Percentiles rank a stretch among this genome's conserved stretches.
Evolutionary conservation across 768 basidiomycete species (phyloP).

Genomic region (Lyophyllum shimeji): DNA sequence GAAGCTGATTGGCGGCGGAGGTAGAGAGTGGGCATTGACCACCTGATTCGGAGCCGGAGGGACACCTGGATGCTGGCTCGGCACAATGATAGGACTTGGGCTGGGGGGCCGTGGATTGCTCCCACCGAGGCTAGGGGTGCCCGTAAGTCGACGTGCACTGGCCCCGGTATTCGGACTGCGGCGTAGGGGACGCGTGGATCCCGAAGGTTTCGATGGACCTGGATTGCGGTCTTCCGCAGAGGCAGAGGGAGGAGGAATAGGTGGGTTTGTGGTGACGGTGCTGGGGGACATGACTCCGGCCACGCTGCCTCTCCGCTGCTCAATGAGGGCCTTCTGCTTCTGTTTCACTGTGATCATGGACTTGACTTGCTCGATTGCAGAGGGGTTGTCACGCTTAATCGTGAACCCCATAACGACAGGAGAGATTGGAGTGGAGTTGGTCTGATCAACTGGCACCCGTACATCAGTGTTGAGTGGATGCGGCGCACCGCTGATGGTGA

Average conservation of each 20-base stretch:
- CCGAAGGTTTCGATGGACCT: constrained; percentile 23
- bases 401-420: constrained; percentile 66
- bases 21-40: constrained; percentile 43
- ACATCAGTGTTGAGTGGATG: constrained; percentile 57
- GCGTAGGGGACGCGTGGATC: constrained; percentile 28
- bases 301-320: constrained; percentile 65
- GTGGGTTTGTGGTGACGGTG: constrained; percentile 21
- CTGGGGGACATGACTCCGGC: constrained; percentile 40
- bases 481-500: constrained; percentile 65
- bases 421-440: constrained; percentile 57
- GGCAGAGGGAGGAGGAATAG: constrained; percentile 25
- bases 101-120: constrained; percentile 30
- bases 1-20: constrained; percentile 76
- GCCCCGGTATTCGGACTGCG: constrained; percentile 36
- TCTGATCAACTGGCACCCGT: constrained; percentile 38
- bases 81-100: constrained; percentile 27
- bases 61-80: constrained; percentile 24
- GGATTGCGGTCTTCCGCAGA: constrained; percentile 26
- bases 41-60: constrained; percentile 26
- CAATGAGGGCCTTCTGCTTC: constrained; percentile 69
- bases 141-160: constrained; percentile 26
- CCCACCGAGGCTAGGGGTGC: constrained; percentile 16
- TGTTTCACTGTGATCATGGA: constrained; percentile 65
- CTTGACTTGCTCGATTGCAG: constrained; percentile 60
- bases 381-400: constrained; percentile 56